These are phyloP conservation scores for Mortierella sp. DNA, from an alignment of 371 early-diverging fungal genomes.

Conservation along the genomic window DNA sequence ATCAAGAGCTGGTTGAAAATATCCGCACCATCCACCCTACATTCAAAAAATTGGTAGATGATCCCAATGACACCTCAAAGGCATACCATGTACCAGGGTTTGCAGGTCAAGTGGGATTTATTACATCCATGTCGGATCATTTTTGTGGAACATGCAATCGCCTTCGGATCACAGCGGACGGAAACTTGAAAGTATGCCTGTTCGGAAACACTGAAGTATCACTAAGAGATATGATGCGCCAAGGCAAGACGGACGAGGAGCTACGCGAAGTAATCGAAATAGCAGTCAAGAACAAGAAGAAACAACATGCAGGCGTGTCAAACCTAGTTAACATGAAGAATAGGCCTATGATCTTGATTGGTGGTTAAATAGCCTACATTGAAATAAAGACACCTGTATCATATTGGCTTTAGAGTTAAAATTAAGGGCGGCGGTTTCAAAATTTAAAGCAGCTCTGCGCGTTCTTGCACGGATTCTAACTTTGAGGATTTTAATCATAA, in stretches of 20 bases:
- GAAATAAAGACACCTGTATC: too few species aligned
- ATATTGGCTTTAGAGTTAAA: too few species aligned
- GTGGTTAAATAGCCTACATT: conserved; percentile 76
- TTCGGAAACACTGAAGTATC: conserved; percentile 93
- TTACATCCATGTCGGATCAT: conserved; percentile 96
- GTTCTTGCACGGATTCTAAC: too few species aligned
- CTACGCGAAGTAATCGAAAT: conserved; percentile 74
- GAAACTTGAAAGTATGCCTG: conserved; percentile 93
- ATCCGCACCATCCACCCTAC: conserved; percentile 70
- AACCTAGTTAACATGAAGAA: conserved; percentile 86
- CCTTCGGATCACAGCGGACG: conserved; percentile 93
- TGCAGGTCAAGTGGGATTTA: conserved; percentile 91
- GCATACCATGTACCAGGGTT: conserved; percentile 84
- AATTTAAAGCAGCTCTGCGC: too few species aligned
- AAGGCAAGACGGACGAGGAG: conserved; percentile 75
- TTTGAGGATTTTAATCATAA: too few species aligned
- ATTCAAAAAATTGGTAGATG: conserved; percentile 76
- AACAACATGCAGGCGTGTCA: conserved; percentile 92
- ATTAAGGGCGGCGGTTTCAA: too few species aligned
- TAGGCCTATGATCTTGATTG: conserved; percentile 95
- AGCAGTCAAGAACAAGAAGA: conserved; percentile 90
- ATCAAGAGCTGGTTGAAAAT: conserved; percentile 75
- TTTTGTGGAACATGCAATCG: conserved; percentile 96
- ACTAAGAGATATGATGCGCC: conserved; percentile 82
- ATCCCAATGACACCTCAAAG: conserved; percentile 90